Evolutionary conservation across 768 basidiomycete genomes (phyloP).

Genomic region (Russula emetica): DNA sequence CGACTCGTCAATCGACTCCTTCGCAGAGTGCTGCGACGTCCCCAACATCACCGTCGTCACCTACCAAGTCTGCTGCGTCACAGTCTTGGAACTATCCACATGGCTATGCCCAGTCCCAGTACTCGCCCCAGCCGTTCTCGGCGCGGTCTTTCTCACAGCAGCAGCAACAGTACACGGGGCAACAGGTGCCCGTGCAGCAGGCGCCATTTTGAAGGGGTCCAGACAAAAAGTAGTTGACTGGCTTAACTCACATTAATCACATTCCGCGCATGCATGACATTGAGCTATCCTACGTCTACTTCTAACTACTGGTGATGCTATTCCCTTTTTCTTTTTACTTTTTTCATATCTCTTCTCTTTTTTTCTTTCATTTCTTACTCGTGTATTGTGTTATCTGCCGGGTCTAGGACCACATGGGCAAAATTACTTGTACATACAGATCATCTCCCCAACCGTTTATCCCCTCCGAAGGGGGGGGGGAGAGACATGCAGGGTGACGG

Average conservation of each 20-base stretch:
- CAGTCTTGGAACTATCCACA: constrained; percentile 20
- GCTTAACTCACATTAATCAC: constrained; percentile 13
- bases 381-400: constrained; percentile 12
- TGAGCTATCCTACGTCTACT: neutral
- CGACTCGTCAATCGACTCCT: constrained; percentile 24
- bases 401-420: constrained; percentile 3
- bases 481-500: neutral
- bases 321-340: neutral
- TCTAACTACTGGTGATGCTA: neutral
- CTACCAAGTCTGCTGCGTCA: neutral
- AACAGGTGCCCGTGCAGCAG: constrained; percentile 23
- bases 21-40: constrained; percentile 7
- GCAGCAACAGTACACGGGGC: constrained; percentile 17
- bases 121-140: constrained; percentile 16
- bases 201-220: constrained; percentile 12
- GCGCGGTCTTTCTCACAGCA: constrained; percentile 16
- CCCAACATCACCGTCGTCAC: constrained; percentile 6
- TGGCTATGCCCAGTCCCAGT: constrained; percentile 20
- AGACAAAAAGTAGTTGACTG: constrained; percentile 14
- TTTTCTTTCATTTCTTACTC: neutral
- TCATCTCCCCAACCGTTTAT: neutral
- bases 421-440: constrained; percentile 26
- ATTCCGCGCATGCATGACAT: neutral
- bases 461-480: neutral
- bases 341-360: neutral